A percentile compares a stretch with the other conserved stretches of the same genome.
phyloP scores from a whole-genome alignment of 768 basidiomycete species.

The Pleurotus salmoneostramineus region DNA sequence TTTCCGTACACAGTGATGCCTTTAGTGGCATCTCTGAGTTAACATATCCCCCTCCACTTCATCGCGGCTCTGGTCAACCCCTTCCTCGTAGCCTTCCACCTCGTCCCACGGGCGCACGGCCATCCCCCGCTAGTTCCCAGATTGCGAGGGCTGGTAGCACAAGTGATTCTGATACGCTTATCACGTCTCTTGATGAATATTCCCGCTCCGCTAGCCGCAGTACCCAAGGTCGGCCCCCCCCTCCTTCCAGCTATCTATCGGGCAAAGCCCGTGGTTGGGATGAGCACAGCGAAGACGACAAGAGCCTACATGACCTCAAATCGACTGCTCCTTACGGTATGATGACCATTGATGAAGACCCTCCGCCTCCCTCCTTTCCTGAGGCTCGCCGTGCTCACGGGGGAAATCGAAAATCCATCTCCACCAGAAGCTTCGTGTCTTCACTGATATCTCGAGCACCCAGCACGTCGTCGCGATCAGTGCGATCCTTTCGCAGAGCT shows the following conservation, averaged over 20 bases:
- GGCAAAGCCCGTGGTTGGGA: neutral
- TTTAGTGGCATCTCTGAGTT: constrained; percentile 50
- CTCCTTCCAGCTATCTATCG: constrained; percentile 14
- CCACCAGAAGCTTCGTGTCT: constrained; percentile 41
- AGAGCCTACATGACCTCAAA: neutral
- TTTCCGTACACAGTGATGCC: constrained; percentile 35
- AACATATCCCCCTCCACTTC: constrained; percentile 44
- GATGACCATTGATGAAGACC: neutral
- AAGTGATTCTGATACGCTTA: constrained; percentile 36
- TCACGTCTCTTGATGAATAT: constrained; percentile 24
- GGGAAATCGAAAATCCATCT: constrained; percentile 22
- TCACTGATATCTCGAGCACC: constrained; percentile 51
- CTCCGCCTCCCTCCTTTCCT: constrained; percentile 16
- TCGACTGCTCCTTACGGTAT: neutral
- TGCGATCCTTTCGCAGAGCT: constrained; percentile 29
- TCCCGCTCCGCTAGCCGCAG: constrained; percentile 19
- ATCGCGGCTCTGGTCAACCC: neutral
- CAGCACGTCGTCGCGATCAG: constrained; percentile 17
- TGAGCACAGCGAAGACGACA: neutral
- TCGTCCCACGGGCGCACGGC: constrained; percentile 19
- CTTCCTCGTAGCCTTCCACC: constrained; percentile 12
- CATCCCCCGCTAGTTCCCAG: constrained; percentile 31
- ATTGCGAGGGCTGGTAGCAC: constrained; percentile 17
- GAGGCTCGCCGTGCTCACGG: constrained; percentile 26
- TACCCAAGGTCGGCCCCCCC: constrained; percentile 8